Evolutionary conservation across 164 flowering plant genomes (phyloP).

Genomic region (Annona squamosa): DNA sequence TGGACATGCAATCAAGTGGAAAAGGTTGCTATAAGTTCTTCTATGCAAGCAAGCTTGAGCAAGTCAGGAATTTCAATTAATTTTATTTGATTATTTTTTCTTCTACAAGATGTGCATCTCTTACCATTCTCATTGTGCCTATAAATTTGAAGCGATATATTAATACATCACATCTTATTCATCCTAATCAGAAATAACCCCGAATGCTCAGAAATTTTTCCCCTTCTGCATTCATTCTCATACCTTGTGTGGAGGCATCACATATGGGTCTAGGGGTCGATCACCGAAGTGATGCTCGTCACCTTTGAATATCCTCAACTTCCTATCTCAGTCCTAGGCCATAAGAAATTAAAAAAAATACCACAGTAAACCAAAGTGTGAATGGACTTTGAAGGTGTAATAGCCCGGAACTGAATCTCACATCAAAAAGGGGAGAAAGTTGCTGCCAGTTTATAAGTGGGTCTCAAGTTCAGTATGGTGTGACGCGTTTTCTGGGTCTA

Average conservation of each 20-base stretch:
- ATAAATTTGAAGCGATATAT: no score
- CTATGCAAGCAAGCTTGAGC: conserved; percentile 82
- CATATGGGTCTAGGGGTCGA: conserved; percentile 55
- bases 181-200: no score
- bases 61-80: conserved; percentile 35
- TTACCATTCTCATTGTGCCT: no score
- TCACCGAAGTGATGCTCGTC: conserved; percentile 82
- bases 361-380: no score
- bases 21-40: conserved; percentile 87
- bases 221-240: conserved; percentile 27
- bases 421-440: no score
- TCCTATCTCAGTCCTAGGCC: conserved; percentile 70
- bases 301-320: conserved; percentile 75
- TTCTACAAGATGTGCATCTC: not conserved
- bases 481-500: no score
- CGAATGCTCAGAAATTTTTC: no score
- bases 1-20: conserved; percentile 81
- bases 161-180: no score
- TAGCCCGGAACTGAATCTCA: no score
- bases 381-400: no score
- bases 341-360: not conserved
- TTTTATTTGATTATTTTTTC: not conserved
- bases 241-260: conserved; percentile 71
- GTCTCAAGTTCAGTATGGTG: no score
- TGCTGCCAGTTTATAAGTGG: no score